Percentiles rank a stretch among this genome's conserved stretches.
These are phyloP conservation scores for Paracoccidioides lutzii DNA, from an alignment of 2,329 filamentous ascomycete species.

Conservation along the genomic window DNA sequence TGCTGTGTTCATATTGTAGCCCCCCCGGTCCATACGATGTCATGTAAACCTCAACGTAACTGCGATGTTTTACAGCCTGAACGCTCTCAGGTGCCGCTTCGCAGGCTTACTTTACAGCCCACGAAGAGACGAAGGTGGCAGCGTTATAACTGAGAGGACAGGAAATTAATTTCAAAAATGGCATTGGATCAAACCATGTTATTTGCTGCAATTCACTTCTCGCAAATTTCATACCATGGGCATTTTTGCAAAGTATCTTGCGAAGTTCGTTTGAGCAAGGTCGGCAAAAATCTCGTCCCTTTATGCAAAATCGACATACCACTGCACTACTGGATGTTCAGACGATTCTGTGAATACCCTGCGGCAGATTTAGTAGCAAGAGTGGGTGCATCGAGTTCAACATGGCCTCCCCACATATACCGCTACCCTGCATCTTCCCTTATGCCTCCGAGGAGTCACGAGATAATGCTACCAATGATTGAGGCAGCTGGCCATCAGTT, in stretches of 20 bases:
- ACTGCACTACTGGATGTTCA: constrained; percentile 59
- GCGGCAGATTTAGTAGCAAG: background rate
- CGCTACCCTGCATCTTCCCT: constrained; percentile 42
- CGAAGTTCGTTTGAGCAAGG: constrained; percentile 22
- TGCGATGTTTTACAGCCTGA: background rate
- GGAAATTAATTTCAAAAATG: background rate
- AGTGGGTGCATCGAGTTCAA: background rate
- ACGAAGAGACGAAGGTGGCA: background rate
- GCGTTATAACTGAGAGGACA: background rate
- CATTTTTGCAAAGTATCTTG: constrained; percentile 18
- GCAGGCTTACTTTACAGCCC: background rate
- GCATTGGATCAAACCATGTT: background rate
- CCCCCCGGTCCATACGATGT: background rate
- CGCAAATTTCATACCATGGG: constrained; percentile 7
- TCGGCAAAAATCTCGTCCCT: constrained; percentile 36
- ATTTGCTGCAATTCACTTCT: background rate
- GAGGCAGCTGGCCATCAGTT: constrained; percentile 54
- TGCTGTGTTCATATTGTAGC: background rate
- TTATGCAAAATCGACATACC: constrained; percentile 54
- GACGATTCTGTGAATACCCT: constrained; percentile 52
- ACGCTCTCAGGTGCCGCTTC: background rate
- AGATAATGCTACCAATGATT: constrained; percentile 49
- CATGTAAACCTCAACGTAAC: background rate
- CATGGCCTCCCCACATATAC: constrained; percentile 48
- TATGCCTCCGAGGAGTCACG: too few relatives aligned